Base-by-base conservation (phyloP, 2,329 filamentous ascomycete genomes). In the Colletotrichum somersetense region DNA sequence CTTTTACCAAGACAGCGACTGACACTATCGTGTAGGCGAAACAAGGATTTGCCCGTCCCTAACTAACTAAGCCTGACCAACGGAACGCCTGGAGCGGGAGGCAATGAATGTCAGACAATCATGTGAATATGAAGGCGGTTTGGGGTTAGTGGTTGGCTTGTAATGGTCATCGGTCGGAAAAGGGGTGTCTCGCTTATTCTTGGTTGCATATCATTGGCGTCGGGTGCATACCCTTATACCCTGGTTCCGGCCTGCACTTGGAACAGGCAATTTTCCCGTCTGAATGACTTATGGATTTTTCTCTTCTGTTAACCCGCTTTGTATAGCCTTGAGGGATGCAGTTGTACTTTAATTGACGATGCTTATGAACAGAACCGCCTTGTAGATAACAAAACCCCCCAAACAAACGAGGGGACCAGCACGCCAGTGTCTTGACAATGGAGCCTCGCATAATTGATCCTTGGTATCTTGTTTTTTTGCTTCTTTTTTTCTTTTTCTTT, bases 21-120 rank as follows among this genome's bases (percentile, higher is more conserved):
- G 5, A 23, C 20, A 30, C 1, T 30, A 38, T 3, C 44, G 20
- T 10, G 3, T 35, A 88, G 85, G 85, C 86, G 35, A 84, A 85
- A 75, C 87, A 89, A 76, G 86, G 86, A 62, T 84, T 87, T 75
- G 75, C 79, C 69, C 78, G 80, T 63, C 77, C 46, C n/a, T 48
- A 23, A n/a, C 79, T 44, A 40, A 42, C 7, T 80, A 67, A 75
- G 33, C 62, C 50, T 52, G 50, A 40, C 2, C 12, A 1, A 10
- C 20, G 5, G 52, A 3, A 46, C 33, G 14, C n/a, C 57, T 18
- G 61, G 35, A 14, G 56, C 38, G 35, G 52, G 30, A 40, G 40
- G 67, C 23, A 20, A 33, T 59, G 61, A 20, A 33, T 59, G 61
- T 71, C 50, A 56, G 48, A 26, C 42, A 53, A 40, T 65, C 59